Base-by-base conservation (phyloP, 2,329 filamentous ascomycete genomes). In the Fusarium beomiforme region DNA sequence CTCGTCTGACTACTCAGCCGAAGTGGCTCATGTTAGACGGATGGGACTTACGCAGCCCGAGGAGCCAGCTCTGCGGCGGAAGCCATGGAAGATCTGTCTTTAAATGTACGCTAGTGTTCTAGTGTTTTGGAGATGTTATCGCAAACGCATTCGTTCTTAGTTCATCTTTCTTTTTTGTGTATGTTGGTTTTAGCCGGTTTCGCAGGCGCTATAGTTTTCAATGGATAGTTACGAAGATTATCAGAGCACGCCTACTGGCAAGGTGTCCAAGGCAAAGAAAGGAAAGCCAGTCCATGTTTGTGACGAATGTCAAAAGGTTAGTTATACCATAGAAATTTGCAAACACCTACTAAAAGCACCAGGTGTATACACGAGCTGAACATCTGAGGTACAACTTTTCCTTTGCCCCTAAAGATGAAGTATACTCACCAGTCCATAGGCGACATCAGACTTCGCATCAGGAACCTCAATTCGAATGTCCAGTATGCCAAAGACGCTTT, bases 271-370 rank as follows among this genome's bases (percentile, higher is more conserved):
- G 6, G 61, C 61, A 0, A 64, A 64, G 23, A 64, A 64, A 16
- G 61, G 61, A 13, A 64, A 64, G 3, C 61, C 61, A 3, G 61
- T 64, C 9, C 61, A 64, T 16, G 47, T 64, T 5, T 64, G 61
- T 23, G 24, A 46, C 3, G 61, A 64, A 42, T 64, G 61, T 3
- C 61, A 64, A 19, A 64, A 64, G 10, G 61, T 62, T 14, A 1
- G 26, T 8, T 1, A 0, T 5, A 8, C 1, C 0, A 2, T 2
- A 11, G 12, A 2, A 5, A 9, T 3, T 13, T 7, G 5, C 9
- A 12, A 3, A 10, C 6, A 21, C 2, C 19, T 17, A 8, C 29
- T 62, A 21, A 62, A 23, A 21, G 17, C 16, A 3, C 6, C 5
- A 62, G 59, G 59, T 64, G 1, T 64, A 64, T 24, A 64, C 61